phyloP scores from a whole-genome alignment of 176 grass and related monocot species.

The Oryza officinalis region DNA sequence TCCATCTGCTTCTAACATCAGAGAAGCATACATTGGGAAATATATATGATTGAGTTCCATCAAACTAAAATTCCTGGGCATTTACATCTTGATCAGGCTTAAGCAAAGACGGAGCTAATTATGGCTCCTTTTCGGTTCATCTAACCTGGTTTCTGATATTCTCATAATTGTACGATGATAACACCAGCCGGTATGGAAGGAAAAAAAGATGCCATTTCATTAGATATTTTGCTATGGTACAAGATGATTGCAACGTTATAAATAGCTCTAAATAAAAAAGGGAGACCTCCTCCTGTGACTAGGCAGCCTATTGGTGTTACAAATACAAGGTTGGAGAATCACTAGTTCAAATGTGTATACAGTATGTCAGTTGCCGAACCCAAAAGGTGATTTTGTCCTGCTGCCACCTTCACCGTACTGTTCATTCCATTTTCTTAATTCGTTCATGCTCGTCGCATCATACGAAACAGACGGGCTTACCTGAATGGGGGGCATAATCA shows the following conservation, averaged over 20 bases:
- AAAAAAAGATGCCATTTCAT: constrained; percentile 14
- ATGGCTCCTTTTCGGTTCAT: constrained; percentile 14
- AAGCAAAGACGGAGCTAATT: not conserved
- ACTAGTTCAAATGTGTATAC: not conserved
- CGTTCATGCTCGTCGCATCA: constrained; percentile 87
- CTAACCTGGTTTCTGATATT: not conserved
- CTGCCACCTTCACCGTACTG: constrained; percentile 93
- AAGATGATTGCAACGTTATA: constrained; percentile 31
- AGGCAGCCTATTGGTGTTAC: constrained; percentile 33
- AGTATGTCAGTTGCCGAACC: constrained; percentile 70
- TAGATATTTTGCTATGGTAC: constrained; percentile 26
- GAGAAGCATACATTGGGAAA: not conserved
- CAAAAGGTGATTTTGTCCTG: constrained; percentile 73
- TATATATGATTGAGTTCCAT: not conserved
- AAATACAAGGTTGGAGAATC: constrained; percentile 19
- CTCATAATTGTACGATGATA: not conserved
- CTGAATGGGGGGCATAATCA: constrained; percentile 39
- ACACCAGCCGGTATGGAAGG: not conserved
- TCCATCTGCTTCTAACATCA: not conserved
- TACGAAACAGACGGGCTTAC: constrained; percentile 85
- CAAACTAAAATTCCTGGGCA: not conserved
- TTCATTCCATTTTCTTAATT: constrained; percentile 96
- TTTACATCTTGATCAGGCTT: constrained; percentile 7
- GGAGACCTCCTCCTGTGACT: not conserved
- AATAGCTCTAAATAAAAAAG: constrained; percentile 31